Evolutionary conservation across 345 rosid genomes (phyloP), one percentile per base, ranked within the genome.

Genomic region (Citrus cavaleriei): DNA sequence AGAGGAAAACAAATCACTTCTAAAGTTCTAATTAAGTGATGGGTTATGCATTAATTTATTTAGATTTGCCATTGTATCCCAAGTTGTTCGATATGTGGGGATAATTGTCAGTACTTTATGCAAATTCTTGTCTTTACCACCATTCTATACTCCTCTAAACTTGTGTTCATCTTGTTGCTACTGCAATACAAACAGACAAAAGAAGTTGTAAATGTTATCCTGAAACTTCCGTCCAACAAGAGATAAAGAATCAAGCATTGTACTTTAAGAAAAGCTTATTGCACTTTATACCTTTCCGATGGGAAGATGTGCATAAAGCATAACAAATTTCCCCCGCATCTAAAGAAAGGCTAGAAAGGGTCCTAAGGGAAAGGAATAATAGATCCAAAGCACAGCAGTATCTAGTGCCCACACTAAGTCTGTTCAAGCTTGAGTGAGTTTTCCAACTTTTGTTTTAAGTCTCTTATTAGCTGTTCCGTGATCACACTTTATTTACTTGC

Each of bases 201-300:
- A 30, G 14, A 72, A 72, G 37, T 7, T 32, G 46, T 21, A 54
- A 72, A 32, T 30, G n/a, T 25, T 72, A 22, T 72, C 34, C 75
- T 21, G 63, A 72, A 72, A 16, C 40, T 55, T 72, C 63, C 27
- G 63, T 72, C 63, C 46, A 72, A 55, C 63, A 32, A 72, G 27
- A 55, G 14, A 24, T 64, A 72, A 18, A 61, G 79, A 80, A 74
- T 74, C 75, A 16, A 69, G 40, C 35, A 1, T 2, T 37, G 68
- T 10, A 37, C 40, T 72, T 61, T 49, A 75, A 60, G 25, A 70
- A 79, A 78, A 77, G 72, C 58, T 24, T 49, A 54, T 5, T 32
- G 28, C 61, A 65, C 79, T 82, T 82, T 82, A 64, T 38, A 55
- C 67, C 57, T 83, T 79, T 76, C 73, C 9, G 27, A 66, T n/a